phyloP scores from a whole-genome alignment of 345 rosid species.

The Syzygium aromaticum region DNA sequence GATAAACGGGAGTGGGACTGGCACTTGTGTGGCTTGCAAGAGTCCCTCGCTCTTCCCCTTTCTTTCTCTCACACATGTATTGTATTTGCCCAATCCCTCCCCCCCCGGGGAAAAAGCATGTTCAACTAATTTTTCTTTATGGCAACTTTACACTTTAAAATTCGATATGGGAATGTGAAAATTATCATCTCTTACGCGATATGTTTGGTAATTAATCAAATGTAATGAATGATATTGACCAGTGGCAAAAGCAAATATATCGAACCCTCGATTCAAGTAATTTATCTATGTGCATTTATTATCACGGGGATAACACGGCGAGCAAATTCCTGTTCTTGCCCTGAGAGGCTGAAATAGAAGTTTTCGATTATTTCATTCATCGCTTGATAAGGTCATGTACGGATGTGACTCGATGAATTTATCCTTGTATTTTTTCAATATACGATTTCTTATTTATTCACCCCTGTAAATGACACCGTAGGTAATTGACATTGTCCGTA shows the following conservation, averaged over 20 bases:
- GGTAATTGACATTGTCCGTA: too few species aligned
- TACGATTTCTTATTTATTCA: neutral
- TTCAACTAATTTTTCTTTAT: neutral
- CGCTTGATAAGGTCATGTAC: accelerated
- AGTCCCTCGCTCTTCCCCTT: neutral
- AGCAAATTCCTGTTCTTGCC: neutral
- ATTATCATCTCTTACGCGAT: neutral
- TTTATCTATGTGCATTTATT: neutral
- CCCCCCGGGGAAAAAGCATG: neutral
- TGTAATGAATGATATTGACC: too few species aligned
- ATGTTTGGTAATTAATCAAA: neutral
- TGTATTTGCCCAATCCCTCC: neutral
- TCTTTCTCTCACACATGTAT: neutral
- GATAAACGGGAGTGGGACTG: neutral
- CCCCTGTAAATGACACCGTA: neutral
- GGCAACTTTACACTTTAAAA: neutral
- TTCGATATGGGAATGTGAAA: neutral
- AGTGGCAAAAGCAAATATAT: neutral
- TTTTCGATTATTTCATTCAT: neutral
- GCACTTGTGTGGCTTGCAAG: neutral
- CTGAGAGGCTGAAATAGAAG: accelerated
- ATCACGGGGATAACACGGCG: accelerated
- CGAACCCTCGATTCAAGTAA: neutral
- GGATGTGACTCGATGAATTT: accelerated
- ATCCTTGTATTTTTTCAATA: neutral